Evolutionary conservation across 1,284 basidiomycete genomes (phyloP).

Genomic region (Schizophyllum amplum): DNA sequence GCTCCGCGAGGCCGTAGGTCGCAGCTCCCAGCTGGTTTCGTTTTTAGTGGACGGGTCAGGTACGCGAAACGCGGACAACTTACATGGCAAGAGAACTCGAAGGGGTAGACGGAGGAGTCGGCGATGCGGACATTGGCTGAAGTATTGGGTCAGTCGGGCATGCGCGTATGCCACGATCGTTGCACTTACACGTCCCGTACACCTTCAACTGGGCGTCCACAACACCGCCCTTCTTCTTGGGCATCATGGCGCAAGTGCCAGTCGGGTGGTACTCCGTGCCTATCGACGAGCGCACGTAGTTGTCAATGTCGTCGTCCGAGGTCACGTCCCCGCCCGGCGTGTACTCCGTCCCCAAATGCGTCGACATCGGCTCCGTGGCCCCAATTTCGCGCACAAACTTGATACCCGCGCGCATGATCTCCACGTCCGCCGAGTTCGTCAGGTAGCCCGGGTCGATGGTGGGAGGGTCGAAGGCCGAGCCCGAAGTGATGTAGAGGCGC

Average conservation of each 20-base stretch:
- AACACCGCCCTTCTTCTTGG: constrained; percentile 27
- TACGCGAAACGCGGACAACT: background rate
- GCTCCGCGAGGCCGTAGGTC: constrained; percentile 15
- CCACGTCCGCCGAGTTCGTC: constrained; percentile 7
- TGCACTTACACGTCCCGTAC: background rate
- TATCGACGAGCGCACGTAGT: constrained; percentile 2
- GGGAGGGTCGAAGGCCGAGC: constrained; percentile 4
- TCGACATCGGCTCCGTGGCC: background rate
- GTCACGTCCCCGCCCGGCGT: background rate
- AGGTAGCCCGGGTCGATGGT: constrained; percentile 8
- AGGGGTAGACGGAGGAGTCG: background rate
- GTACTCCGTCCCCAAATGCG: background rate
- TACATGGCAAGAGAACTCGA: constrained; percentile 1
- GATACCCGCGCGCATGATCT: constrained; percentile 1
- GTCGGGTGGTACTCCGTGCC: constrained; percentile 19
- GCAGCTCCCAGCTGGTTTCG: background rate
- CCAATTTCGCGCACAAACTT: background rate
- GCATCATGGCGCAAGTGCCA: constrained; percentile 31
- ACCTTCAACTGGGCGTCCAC: background rate
- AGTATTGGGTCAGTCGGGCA: background rate
- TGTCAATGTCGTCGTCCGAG: constrained; percentile 4
- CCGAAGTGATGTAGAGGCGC: background rate
- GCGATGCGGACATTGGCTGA: background rate
- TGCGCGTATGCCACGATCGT: background rate
- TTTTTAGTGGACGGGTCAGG: too few species aligned